A percentile compares a stretch with the other conserved stretches of the same genome.
phyloP scores from a whole-genome alignment of 805 yeast species.

The Wickerhamiella brachini region DNA sequence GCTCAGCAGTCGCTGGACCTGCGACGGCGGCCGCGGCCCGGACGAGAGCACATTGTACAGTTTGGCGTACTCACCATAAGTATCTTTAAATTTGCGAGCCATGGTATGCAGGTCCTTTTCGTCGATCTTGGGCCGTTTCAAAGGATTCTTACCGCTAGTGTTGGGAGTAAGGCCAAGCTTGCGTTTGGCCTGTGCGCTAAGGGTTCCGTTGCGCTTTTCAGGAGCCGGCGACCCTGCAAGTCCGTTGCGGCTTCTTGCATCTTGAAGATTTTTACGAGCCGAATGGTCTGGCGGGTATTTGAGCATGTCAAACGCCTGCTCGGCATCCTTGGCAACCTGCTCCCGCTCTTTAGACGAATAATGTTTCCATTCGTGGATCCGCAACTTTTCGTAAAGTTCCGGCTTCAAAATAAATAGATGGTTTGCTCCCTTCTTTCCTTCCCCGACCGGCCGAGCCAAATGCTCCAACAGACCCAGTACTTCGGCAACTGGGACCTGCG shows the following conservation, averaged over 20 bases:
- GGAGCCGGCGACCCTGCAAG: slow-evolving; percentile 9
- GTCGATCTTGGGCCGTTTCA: neutral
- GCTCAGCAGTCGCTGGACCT: slow-evolving; percentile 31
- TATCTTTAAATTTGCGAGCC: slow-evolving; percentile 34
- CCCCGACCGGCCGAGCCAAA: slow-evolving; percentile 21
- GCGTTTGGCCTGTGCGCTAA: slow-evolving; percentile 4
- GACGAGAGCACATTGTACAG: slow-evolving; percentile 28
- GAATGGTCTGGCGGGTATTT: slow-evolving; percentile 19
- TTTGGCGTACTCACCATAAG: slow-evolving; percentile 36
- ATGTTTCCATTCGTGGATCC: slow-evolving; percentile 26
- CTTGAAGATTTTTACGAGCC: slow-evolving; percentile 19
- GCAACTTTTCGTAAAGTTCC: slow-evolving; percentile 20
- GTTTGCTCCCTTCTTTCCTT: slow-evolving; percentile 20
- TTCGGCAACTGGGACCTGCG: slow-evolving; percentile 21
- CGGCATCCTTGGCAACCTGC: slow-evolving; percentile 20
- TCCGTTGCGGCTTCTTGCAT: slow-evolving; percentile 8
- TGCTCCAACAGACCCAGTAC: slow-evolving; percentile 22
- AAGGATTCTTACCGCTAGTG: neutral
- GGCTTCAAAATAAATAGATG: slow-evolving; percentile 18
- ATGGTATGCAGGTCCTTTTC: slow-evolving; percentile 29
- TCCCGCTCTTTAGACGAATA: slow-evolving; percentile 24
- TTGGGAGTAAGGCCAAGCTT: neutral
- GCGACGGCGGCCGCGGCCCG: slow-evolving; percentile 18
- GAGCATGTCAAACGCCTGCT: slow-evolving; percentile 21
- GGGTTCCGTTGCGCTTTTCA: neutral